Evolutionary conservation across 345 rosid genomes (phyloP), one percentile per base, ranked within the genome.

Genomic region (Eucalyptus erythrocorys): DNA sequence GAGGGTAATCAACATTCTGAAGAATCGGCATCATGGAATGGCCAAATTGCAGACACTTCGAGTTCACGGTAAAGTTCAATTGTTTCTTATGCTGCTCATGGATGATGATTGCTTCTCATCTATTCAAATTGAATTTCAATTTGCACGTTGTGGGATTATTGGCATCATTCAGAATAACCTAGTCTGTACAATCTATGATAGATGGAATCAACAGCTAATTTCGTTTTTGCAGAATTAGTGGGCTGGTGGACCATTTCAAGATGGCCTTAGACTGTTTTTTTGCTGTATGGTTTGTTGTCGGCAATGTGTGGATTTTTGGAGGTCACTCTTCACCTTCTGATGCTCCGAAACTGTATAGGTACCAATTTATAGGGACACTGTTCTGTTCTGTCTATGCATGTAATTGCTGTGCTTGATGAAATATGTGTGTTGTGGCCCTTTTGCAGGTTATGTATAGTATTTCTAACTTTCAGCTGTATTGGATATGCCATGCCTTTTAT

Each of bases 401-500:
- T 22, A 26, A 64, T 51, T 42, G 37, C 13, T 8, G 68, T 37
- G 82, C 47, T 76, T 76, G 82, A 76, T 19, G 7, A 68, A 6
- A 11, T 34, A 34, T 34, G 21, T 11, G 15, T 76, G 47, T 21
- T 76, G 11, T 76, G 82, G 82, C 47, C 47, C 86, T 82, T 66
- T 88, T 92, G 94, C 96, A 97, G 97, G 93, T 93, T 97, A 93
- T 97, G 98, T 94, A 94, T 97, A 92, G 98, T 96, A 90, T 94
- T 97, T 90, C 97, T 96, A 88, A 97, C 99, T 85, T 96, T 97
- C 90, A 97, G 99, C 88, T 96, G 99, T 88, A 94, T 96, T 88
- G 98, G 98, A 88, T 97, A 97, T 90, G 99, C 99, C 85, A 96
- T 97, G 99, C 99, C 98, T 9, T 97, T 97, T 88, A 96, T 97